Percentiles rank a stretch among this genome's conserved stretches.
phyloP scores from a whole-genome alignment of 2,329 filamentous ascomycete species.

The Leptodontidium sp. region DNA sequence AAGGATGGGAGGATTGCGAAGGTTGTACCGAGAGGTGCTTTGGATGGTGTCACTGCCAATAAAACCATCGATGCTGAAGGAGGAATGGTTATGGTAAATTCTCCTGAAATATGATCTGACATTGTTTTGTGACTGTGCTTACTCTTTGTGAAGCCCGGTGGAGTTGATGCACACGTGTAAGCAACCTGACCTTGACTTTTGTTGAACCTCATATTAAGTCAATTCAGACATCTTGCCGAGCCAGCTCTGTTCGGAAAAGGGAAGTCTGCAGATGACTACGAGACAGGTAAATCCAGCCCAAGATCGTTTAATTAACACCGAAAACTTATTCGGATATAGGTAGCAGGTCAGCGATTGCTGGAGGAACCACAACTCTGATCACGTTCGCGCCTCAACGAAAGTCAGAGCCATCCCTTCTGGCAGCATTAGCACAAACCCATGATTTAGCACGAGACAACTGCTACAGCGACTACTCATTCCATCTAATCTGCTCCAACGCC shows the following conservation, averaged over 20 bases:
- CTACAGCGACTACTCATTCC: slow-evolving; percentile 59
- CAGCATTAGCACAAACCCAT: slow-evolving; percentile 53
- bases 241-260: slow-evolving; percentile 53
- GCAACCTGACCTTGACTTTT: not conserved
- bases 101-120: not conserved
- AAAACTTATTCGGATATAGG: slow-evolving; percentile 41
- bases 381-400: slow-evolving; percentile 57
- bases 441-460: slow-evolving; percentile 52
- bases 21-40: slow-evolving; percentile 47
- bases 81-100: slow-evolving; percentile 52
- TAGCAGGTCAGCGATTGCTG: slow-evolving; percentile 55
- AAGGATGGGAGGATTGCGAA: slow-evolving; percentile 52
- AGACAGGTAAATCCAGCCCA: slow-evolving; percentile 36
- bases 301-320: not conserved
- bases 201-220: not conserved
- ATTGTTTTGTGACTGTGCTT: not conserved
- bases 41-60: slow-evolving; percentile 44
- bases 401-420: slow-evolving; percentile 53
- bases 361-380: slow-evolving; percentile 58
- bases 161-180: slow-evolving; percentile 55
- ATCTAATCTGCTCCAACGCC: slow-evolving; percentile 54
- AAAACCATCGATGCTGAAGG: slow-evolving; percentile 52
- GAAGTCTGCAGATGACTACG: slow-evolving; percentile 41
- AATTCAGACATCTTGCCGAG: slow-evolving; percentile 45
- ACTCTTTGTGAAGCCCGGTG: slow-evolving; percentile 46